These are phyloP conservation scores for Vitis labrusca DNA, from an alignment of 164 flowering plant genomes.

Conservation along the genomic window DNA sequence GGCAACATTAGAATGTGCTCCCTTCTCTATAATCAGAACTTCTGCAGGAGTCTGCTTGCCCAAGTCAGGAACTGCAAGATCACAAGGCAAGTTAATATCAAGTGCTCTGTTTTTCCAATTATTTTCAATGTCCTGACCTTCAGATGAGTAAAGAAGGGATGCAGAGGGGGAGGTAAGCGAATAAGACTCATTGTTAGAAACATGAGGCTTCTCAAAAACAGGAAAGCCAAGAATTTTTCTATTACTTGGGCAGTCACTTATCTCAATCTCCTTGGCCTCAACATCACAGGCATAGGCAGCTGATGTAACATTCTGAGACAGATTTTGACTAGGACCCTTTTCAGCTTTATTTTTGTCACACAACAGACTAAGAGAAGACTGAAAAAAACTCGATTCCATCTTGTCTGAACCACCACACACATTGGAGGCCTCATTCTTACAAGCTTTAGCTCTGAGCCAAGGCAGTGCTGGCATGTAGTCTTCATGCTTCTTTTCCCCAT, in stretches of 20 bases:
- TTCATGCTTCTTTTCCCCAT: conserved; percentile 33
- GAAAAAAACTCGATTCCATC: conserved; percentile 21
- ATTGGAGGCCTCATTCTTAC: conserved; percentile 21
- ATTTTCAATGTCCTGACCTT: conserved; percentile 19
- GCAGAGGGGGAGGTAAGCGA: conserved; percentile 23
- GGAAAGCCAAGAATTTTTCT: conserved; percentile 68
- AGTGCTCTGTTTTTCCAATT: conserved; percentile 27
- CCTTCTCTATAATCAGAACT: conserved; percentile 22
- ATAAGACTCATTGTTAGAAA: conserved; percentile 28
- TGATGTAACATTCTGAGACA: conserved; percentile 17
- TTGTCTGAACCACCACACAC: conserved; percentile 15
- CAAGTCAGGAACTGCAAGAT: conserved; percentile 27
- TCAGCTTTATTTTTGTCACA: conserved; percentile 19
- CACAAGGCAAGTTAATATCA: conserved; percentile 59
- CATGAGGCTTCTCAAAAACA: conserved; percentile 38
- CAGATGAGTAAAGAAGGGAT: conserved; percentile 16
- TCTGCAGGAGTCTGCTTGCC: conserved; percentile 19
- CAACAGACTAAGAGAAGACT: conserved; percentile 17
- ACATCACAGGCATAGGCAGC: conserved; percentile 24
- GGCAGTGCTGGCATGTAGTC: conserved; percentile 32
- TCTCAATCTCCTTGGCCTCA: conserved; percentile 25
- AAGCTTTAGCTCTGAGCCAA: conserved; percentile 43
- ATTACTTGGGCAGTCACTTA: conserved; percentile 17
- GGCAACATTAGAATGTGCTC: conserved; percentile 17
- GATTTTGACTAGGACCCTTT: conserved; percentile 16